Evolutionary conservation across 2,329 filamentous ascomycete species (phyloP).

Genomic region (Lojkania enalia): DNA sequence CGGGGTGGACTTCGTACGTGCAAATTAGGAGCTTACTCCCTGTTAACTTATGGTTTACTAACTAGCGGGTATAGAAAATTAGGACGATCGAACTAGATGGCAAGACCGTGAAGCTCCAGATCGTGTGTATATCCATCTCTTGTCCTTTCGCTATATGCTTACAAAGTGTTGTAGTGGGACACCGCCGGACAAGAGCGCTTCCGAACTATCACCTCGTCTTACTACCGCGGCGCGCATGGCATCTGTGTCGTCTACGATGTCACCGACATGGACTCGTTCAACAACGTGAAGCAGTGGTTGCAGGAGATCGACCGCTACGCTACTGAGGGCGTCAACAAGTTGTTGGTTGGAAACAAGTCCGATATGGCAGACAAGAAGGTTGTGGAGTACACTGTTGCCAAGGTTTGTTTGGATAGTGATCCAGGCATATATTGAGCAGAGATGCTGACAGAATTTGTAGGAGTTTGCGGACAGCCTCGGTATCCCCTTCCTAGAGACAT

Average conservation of each 20-base stretch:
- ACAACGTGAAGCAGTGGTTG: conserved; percentile 99
- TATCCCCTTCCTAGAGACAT: conserved; percentile 99
- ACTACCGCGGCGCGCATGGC: conserved; percentile 98
- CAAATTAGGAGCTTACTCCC: conserved; percentile 37
- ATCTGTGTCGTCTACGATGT: conserved; percentile 99
- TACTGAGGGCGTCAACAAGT: conserved; percentile 99
- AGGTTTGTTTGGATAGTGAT: conserved; percentile 63
- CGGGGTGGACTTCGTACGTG: conserved; percentile 81
- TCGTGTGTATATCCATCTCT: conserved; percentile 53
- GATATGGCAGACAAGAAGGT: conserved; percentile 99
- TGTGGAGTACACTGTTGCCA: conserved; percentile 98
- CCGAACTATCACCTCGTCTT: conserved; percentile 98
- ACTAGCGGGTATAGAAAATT: conserved; percentile 79
- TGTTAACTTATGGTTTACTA: conserved; percentile 25
- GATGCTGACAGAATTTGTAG: conserved; percentile 53
- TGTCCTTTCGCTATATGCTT: conserved; percentile 19
- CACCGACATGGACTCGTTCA: conserved; percentile 99
- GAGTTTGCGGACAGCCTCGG: conserved; percentile 98
- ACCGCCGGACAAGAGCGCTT: conserved; percentile 99
- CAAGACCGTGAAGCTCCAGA: conserved; percentile 99
- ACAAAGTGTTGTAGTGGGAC: conserved; percentile 74
- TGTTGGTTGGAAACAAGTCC: conserved; percentile 99
- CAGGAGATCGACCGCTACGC: conserved; percentile 99
- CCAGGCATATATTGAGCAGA: background rate
- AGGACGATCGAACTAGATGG: conserved; percentile 98